These are phyloP conservation scores for Collybia mongolica DNA, from an alignment of 768 basidiomycete genomes.

Conservation along the genomic window DNA sequence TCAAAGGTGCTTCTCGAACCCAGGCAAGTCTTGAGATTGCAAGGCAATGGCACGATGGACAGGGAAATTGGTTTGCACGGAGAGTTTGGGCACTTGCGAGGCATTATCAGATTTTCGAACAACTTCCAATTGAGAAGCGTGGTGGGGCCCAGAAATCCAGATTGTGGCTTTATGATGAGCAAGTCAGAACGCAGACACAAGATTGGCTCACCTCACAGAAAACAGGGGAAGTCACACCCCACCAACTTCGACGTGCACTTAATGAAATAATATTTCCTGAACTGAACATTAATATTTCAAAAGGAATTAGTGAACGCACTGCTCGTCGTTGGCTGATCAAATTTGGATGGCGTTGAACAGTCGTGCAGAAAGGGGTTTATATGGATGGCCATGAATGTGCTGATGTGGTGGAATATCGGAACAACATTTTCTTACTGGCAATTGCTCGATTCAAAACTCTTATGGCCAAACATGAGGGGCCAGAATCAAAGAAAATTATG, in stretches of 20 bases:
- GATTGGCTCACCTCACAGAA: conserved; percentile 12
- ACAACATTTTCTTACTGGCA: conserved; percentile 22
- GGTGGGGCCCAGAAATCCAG: conserved; percentile 10
- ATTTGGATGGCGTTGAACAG: conserved; percentile 28
- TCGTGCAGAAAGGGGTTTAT: conserved; percentile 30
- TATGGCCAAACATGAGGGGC: conserved; percentile 19
- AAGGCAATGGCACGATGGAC: conserved; percentile 21
- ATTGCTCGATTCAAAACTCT: conserved; percentile 22
- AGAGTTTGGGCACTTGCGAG: conserved; percentile 17
- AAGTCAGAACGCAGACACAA: conserved; percentile 3
- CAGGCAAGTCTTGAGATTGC: conserved; percentile 23
- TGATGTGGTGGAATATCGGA: conserved; percentile 31
- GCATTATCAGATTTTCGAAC: conserved; percentile 24
- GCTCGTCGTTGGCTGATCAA: conserved; percentile 29
- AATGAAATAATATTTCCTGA: conserved; percentile 14
- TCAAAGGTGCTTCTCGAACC: conserved; percentile 18
- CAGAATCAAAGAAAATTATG: conserved; percentile 9
- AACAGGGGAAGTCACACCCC: conserved; percentile 12
- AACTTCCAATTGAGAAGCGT: conserved; percentile 16
- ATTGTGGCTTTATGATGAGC: conserved; percentile 11
- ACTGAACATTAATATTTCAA: conserved; percentile 7
- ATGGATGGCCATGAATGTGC: conserved; percentile 34
- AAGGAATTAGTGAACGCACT: conserved; percentile 7
- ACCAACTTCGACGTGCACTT: conserved; percentile 9
- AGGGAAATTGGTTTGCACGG: conserved; percentile 19